These are phyloP conservation scores for Globisporangium parvum DNA, from an alignment of 352 stramenopile species.

Conservation along the genomic window DNA sequence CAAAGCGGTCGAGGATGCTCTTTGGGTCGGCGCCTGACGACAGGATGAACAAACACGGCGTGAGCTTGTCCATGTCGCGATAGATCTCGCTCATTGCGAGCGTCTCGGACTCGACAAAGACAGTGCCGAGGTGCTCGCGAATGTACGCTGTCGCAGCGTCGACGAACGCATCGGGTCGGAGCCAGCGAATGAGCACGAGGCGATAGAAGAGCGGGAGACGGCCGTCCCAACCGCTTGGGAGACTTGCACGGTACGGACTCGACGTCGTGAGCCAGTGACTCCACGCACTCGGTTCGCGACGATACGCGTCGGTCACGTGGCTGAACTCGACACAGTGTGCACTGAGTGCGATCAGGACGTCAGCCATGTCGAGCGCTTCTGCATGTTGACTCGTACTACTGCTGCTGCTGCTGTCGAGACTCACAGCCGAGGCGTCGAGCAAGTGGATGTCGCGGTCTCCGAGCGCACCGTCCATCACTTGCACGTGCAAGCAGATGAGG, in stretches of 20 bases:
- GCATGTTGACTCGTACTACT: neutral
- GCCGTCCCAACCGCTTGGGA: conserved; percentile 32
- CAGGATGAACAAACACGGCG: conserved; percentile 71
- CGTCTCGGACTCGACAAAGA: conserved; percentile 13
- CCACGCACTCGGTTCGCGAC: conserved; percentile 32
- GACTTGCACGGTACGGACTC: conserved; percentile 27
- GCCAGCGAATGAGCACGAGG: conserved; percentile 53
- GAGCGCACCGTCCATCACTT: conserved; percentile 44
- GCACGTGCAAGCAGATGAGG: conserved; percentile 44
- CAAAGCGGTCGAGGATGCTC: conserved; percentile 40
- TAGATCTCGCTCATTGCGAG: conserved; percentile 42
- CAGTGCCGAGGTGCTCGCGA: conserved; percentile 24
- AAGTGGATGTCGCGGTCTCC: conserved; percentile 23
- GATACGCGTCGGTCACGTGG: conserved; percentile 36
- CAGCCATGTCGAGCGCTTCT: conserved; percentile 10
- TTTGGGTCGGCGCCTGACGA: conserved; percentile 65
- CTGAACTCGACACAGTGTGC: conserved; percentile 17
- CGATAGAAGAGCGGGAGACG: conserved; percentile 34
- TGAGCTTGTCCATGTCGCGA: conserved; percentile 49
- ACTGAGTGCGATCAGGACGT: conserved; percentile 26
- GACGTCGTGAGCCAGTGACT: conserved; percentile 26
- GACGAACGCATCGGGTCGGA: conserved; percentile 47
- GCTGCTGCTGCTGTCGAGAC: conserved; percentile 1
- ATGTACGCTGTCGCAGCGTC: conserved; percentile 34
- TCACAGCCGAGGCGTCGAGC: conserved; percentile 20